Base-by-base conservation (phyloP, 805 yeast species). In the Starmerella stigmatis region DNA sequence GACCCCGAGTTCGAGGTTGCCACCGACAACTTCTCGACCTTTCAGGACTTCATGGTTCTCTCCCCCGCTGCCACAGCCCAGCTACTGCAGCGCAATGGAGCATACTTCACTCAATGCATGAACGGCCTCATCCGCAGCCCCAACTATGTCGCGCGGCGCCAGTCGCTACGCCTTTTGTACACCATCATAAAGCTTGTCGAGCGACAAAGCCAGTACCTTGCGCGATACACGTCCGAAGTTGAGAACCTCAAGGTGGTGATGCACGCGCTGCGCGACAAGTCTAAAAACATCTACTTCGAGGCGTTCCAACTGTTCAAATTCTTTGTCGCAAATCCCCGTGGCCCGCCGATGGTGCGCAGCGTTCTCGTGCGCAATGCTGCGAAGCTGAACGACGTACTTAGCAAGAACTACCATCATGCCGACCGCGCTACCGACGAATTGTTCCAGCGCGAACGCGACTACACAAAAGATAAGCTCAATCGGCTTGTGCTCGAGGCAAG, bases 291-390 rank as follows among this genome's bases (percentile, higher is more conserved):
- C 47, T 96, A 88, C 60, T 64, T 76, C 44, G 97, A 92, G 62
- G 86, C 94, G 4, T 92, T 92, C 60, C 88, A 92, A 53, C 81
- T 89, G 30, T 89, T 92, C 68, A 92, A 89, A 65, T 82, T 88
- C 31, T 86, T 92, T 64, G 86, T 86, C n/a, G 97, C 96, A 4
- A 92, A 92, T 63, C 98, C 98, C 5, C 78, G 81, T 51, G 88
- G 88, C 61, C 71, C 86, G 2, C 86, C 80, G 60, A 76, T 80
- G 7, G 78, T 92, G 2, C 65, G 74, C 44, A 96, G 89, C 62
- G 82, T 89, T 17, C 68, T 92, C 53, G 75, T 79, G 37, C 86
- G 88, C 59, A 92, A 92, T 63, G 77, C 86, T 57, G 81, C 76
- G 32, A 84, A 82, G 57, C 72, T 89, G 50, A 62, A 88, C 30